phyloP scores from a whole-genome alignment of 2,329 filamentous ascomycete genomes.

The Penicillium griseofulvum region DNA sequence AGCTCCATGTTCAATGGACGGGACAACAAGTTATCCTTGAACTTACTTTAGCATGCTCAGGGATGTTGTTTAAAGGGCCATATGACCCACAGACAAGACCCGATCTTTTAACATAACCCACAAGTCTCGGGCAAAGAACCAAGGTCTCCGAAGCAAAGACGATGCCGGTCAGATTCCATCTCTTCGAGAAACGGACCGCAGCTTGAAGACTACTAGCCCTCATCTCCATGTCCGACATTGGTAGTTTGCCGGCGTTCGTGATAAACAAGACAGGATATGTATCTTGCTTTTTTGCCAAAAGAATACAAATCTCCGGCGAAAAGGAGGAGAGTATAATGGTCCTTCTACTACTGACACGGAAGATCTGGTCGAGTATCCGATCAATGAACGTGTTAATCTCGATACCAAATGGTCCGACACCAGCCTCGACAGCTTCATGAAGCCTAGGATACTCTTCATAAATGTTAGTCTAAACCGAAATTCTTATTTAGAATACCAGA shows the following conservation, averaged over 20 bases:
- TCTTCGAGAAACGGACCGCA: conserved; percentile 39
- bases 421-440: conserved; percentile 37
- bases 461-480: not conserved
- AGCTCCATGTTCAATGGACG: conserved; percentile 10
- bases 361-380: conserved; percentile 33
- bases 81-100: conserved; percentile 39
- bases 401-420: conserved; percentile 36
- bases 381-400: conserved; percentile 44
- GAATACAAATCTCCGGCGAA: conserved; percentile 29
- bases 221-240: conserved; percentile 24
- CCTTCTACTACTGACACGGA: conserved; percentile 22
- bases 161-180: conserved; percentile 40
- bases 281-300: conserved; percentile 23
- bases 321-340: conserved; percentile 35
- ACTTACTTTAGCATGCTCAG: conserved; percentile 10
- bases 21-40: not conserved
- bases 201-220: conserved; percentile 39
- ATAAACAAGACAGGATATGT: conserved; percentile 28
- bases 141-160: conserved; percentile 39
- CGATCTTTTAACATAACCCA: conserved; percentile 33
- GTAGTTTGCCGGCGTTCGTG: conserved; percentile 27
- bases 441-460: conserved; percentile 42
- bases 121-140: conserved; percentile 37
- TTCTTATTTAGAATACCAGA: not conserved
- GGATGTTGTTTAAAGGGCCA: conserved; percentile 31